These are phyloP conservation scores for Canna indica DNA, from an alignment of 176 grass and related monocot species.

Conservation along the genomic window DNA sequence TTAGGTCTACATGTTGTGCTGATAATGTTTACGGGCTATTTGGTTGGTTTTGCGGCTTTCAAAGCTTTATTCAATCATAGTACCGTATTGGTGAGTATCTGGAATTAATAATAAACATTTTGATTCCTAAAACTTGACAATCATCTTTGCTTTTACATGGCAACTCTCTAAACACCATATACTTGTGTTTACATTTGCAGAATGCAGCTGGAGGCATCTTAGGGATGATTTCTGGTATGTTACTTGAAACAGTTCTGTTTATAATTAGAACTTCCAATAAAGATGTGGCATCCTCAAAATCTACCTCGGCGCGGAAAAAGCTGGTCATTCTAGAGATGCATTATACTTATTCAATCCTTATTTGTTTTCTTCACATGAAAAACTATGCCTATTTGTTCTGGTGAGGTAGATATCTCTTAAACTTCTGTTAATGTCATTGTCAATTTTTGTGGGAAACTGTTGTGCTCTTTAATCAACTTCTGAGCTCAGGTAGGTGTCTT, in stretches of 20 bases:
- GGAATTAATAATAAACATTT: background rate
- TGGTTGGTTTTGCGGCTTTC: slow-evolving; percentile 4
- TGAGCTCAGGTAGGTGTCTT: no score
- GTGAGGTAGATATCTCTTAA: no score
- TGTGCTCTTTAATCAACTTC: no score
- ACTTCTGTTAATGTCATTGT: no score
- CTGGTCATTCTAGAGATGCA: background rate
- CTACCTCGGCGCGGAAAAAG: slow-evolving; percentile 39
- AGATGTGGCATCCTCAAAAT: slow-evolving; percentile 34
- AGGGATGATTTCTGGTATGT: slow-evolving; percentile 69
- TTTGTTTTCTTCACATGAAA: no score
- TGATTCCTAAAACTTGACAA: background rate
- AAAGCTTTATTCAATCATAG: slow-evolving; percentile 34
- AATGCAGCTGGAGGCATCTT: slow-evolving; percentile 91
- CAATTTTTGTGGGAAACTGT: no score
- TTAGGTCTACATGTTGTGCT: slow-evolving; percentile 63
- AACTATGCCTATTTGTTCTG: no score
- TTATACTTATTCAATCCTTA: background rate
- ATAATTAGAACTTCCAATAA: slow-evolving; percentile 66
- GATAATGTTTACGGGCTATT: slow-evolving; percentile 78
- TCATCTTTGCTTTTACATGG: background rate
- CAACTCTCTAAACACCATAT: background rate
- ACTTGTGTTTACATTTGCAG: slow-evolving; percentile 27
- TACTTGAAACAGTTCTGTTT: slow-evolving; percentile 77
- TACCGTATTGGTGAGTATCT: background rate